Base-by-base conservation (phyloP, 441 rosid species). In the Adansonia grandidieri region DNA sequence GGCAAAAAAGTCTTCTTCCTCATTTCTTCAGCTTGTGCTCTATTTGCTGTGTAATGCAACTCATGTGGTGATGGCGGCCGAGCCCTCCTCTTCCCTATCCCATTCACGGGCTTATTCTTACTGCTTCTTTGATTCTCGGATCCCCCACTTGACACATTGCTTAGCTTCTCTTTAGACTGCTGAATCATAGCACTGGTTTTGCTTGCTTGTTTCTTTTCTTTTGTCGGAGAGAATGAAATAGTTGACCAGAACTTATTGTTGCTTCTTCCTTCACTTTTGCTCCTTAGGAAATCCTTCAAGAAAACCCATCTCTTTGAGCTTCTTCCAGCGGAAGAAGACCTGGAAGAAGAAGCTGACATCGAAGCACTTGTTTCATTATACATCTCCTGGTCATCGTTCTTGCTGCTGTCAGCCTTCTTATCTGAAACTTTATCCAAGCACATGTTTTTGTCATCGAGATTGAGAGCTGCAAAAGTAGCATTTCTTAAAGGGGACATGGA, bases 11-110 rank as follows among this genome's bases (percentile, higher is more conserved):
- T 96, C 83, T 85, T 94, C 91, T 91, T 96, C 89, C 89, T 96
- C 98, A 96, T 86, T 86, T 94, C 98, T 83, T 92, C 99, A 6
- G 97, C 94, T 50, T 94, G 99, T 44, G 98, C 98, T 87, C 95
- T 89, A 70, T 91, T 91, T 15, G 92, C 85, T 7, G 94, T 94
- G 86, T 96, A 96, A 84, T 94, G 99, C 61, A 96, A 22, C 87
- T 94, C 98, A 67, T 94, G 99, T 1, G 98, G 91, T n/a, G 98
- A 92, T 13, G 89, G 86, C 11, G 97, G n/a, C n/a, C n/a, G 95
- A 13, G 82, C 50, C 67, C 98, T 81, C 84, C 93, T 87, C 80
- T 91, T 96, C 19, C 90, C 90, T 15, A 92, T 78, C 1, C 97
- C 98, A 65, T 93, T 93, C 14, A 91, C 86, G 0, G 94, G 92